Percentiles rank a stretch among this genome's conserved stretches.
Conservation (phyloP, 106 monocot genomes). For the Cymbidium sinense region DNA sequence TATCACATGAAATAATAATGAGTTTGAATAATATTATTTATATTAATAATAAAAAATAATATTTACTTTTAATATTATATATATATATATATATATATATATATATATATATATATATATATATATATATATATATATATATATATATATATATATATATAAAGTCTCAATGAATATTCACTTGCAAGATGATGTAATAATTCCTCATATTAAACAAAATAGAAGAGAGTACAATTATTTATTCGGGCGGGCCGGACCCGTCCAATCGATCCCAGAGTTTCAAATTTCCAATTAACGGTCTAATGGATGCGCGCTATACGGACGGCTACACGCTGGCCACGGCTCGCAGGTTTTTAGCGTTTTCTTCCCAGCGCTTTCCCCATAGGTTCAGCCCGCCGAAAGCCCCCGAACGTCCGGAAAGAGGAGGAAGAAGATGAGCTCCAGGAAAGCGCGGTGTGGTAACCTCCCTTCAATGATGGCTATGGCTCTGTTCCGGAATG, state of each 20-base stretch:
- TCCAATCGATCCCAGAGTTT: neutral
- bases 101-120: neutral
- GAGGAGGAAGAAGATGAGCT: neutral
- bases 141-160: slow-evolving; percentile 1
- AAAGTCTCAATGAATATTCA: no score
- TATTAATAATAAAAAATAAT: no score
- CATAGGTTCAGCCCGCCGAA: neutral
- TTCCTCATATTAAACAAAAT: neutral
- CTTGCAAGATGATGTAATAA: no score
- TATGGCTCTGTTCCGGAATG: neutral
- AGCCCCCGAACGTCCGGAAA: neutral
- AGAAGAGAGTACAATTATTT: no score
- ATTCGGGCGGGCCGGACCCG: neutral
- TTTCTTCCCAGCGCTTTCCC: neutral
- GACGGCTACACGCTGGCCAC: slow-evolving; percentile 1
- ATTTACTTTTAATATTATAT: no score
- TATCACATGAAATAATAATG: no score
- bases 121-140: slow-evolving; percentile 3
- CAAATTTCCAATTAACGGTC: neutral
- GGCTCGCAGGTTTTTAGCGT: slow-evolving; percentile 1
- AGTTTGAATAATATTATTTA: no score
- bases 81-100: neutral
- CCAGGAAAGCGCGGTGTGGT: neutral
- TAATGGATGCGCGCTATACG: neutral
- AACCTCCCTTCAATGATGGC: neutral